Conservation (phyloP, 2,329 filamentous ascomycete genomes). For the Daldinia sp. region DNA sequence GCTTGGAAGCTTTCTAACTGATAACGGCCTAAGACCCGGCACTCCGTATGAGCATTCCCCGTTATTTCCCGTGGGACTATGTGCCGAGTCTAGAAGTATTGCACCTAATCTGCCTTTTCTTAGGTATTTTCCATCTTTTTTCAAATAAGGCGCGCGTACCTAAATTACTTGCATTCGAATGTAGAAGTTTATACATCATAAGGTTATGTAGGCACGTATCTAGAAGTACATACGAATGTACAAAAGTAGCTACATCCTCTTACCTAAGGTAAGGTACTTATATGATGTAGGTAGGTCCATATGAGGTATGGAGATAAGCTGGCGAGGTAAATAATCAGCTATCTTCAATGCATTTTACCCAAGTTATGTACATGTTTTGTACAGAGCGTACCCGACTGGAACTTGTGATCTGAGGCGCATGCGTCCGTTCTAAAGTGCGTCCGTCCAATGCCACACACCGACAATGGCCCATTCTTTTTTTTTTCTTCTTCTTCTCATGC, state of each 20-base stretch:
- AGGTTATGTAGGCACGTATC: neutral
- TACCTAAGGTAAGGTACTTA: no score
- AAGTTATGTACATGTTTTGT: no score
- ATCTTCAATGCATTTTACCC: neutral
- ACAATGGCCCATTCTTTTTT: constrained; percentile 30
- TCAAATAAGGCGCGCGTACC: no score
- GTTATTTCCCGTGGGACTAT: constrained; percentile 11
- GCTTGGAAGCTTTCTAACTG: constrained; percentile 20
- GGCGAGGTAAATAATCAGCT: neutral
- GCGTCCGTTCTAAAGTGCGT: neutral
- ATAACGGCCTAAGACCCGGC: constrained; percentile 14
- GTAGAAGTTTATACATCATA: neutral
- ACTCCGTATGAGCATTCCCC: constrained; percentile 1
- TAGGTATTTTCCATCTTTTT: neutral
- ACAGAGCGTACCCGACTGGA: no score
- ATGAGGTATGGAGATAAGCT: no score
- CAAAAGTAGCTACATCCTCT: no score
- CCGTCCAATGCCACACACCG: constrained; percentile 18
- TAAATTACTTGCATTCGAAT: no score
- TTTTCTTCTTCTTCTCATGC: constrained; percentile 15
- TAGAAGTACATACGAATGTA: no score
- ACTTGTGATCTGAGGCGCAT: constrained; percentile 18
- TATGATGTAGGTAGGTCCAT: no score
- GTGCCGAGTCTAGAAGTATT: neutral
- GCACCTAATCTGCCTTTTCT: neutral